Evolutionary conservation across 768 basidiomycete species (phyloP), one percentile per base, ranked within the genome.

Genomic region (Phaeotremella fagi): DNA sequence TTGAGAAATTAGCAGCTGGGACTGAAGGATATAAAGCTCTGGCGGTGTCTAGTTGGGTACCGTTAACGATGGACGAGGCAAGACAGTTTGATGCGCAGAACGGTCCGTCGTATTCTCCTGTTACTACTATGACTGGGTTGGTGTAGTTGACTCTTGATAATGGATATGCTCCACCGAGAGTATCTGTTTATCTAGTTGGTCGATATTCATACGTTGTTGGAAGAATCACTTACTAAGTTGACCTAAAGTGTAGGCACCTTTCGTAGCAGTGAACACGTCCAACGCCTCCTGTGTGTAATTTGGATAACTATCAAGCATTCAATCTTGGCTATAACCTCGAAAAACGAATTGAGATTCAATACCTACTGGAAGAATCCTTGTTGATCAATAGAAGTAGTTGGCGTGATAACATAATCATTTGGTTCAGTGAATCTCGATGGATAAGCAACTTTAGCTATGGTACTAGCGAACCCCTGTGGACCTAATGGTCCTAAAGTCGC

Each of bases 191-290:
- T 53, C 23, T 53, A 44, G 27, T 36, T n/a, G 36, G 35, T 38
- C 41, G 29, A 20, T 14, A 41, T 12, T 6, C 38, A 12, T 6
- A 11, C 38, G 7, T 12, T 6, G 12, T 20, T 12, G 12, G 38
- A 6, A 6, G 7, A 6, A n/a, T 4, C 5, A 56, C 54, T 57
- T 28, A 59, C 57, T 54, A 26, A 52, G 52, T 43, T 63, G 57
- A 22, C 64, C 64, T 12, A 66, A 45, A n/a, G 64, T 58, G 54
- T 63, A 66, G 37, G 63, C 64, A 3, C 61, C 59, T 44, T 66
- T 66, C 41, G 41, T 63, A 18, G 42, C 48, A 18, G 61, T 66
- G 49, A 66, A 66, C 16, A 22, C 12, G 41, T 55, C 38, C 4
- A 66, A 42, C 9, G 64, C 56, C 6, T 37, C 25, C 20, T 58